A percentile compares a stretch with the other conserved stretches of the same genome.
Conservation (phyloP, 78 protist genomes). For the Ministeria vibrans region DNA sequence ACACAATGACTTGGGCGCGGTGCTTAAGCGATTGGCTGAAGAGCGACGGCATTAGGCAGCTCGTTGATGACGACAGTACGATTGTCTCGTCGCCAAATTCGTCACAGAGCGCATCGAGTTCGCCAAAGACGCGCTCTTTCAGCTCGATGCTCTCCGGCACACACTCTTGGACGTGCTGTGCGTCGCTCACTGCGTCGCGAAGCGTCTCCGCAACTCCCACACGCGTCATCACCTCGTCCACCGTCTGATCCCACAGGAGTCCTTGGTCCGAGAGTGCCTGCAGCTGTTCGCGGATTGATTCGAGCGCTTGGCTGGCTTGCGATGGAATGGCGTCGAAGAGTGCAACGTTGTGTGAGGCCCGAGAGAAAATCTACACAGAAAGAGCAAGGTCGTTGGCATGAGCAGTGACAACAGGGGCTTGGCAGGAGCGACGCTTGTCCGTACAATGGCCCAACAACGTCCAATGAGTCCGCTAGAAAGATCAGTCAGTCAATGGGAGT, state of each 20-base stretch:
- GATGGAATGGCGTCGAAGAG: background rate
- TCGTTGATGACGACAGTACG: background rate
- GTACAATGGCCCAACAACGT: slow-evolving; percentile 5
- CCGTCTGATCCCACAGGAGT: background rate
- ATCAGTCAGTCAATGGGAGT: background rate
- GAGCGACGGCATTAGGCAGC: background rate
- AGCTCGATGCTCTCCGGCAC: background rate
- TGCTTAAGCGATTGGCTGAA: background rate
- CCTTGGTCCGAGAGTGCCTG: background rate
- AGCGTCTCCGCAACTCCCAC: background rate
- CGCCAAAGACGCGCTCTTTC: background rate
- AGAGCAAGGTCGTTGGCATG: background rate
- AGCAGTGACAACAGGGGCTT: background rate
- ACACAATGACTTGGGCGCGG: background rate
- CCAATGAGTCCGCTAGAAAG: background rate
- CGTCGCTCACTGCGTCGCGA: background rate
- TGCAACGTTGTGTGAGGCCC: background rate
- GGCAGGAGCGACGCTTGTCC: background rate
- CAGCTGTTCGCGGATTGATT: background rate
- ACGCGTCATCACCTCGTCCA: background rate
- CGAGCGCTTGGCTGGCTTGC: background rate
- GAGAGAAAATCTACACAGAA: background rate
- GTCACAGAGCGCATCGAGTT: background rate
- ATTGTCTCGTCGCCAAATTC: background rate
- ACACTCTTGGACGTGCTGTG: background rate